These are phyloP conservation scores for Termitomyces sp. DNA, from an alignment of 1,284 basidiomycete species.

Conservation along the genomic window DNA sequence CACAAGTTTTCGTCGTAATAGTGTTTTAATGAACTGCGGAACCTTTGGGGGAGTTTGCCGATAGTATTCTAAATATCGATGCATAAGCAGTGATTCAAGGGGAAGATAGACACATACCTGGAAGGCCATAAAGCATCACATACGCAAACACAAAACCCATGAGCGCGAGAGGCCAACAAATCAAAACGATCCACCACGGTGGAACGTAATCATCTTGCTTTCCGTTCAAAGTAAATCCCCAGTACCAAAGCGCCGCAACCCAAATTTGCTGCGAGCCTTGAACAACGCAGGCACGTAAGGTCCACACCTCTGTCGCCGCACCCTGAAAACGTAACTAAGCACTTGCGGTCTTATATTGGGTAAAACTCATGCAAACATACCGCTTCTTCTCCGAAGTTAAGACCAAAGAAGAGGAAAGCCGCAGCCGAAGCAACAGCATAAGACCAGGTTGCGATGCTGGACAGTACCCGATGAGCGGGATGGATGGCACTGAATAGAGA, in stretches of 20 bases:
- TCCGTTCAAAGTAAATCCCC: slow-evolving; percentile 77
- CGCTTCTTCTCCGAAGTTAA: slow-evolving; percentile 95
- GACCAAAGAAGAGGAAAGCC: slow-evolving; percentile 87
- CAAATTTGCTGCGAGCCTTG: slow-evolving; percentile 92
- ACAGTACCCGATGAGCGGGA: slow-evolving; percentile 58
- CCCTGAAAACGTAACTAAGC: slow-evolving; percentile 43
- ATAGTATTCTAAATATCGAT: slow-evolving; percentile 59
- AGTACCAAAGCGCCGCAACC: slow-evolving; percentile 92
- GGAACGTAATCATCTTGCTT: slow-evolving; percentile 43
- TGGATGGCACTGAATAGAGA: slow-evolving; percentile 65
- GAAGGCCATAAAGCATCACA: slow-evolving; percentile 79
- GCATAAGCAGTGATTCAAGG: not conserved
- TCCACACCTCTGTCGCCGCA: slow-evolving; percentile 90
- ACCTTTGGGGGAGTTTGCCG: slow-evolving; percentile 89
- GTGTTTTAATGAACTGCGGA: slow-evolving; percentile 82
- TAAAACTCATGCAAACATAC: slow-evolving; percentile 36
- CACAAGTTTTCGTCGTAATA: slow-evolving; percentile 85
- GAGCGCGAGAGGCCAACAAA: slow-evolving; percentile 79
- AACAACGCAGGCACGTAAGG: slow-evolving; percentile 81
- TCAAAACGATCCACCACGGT: slow-evolving; percentile 80
- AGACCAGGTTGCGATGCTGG: slow-evolving; percentile 80
- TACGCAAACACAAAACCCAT: slow-evolving; percentile 75
- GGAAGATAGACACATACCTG: slow-evolving; percentile 47
- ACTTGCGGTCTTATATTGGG: slow-evolving; percentile 2
- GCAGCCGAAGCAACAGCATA: slow-evolving; percentile 88